Evolutionary conservation across 2,329 filamentous ascomycete genomes (phyloP).

Genomic region (Ambrosiella xylebori): DNA sequence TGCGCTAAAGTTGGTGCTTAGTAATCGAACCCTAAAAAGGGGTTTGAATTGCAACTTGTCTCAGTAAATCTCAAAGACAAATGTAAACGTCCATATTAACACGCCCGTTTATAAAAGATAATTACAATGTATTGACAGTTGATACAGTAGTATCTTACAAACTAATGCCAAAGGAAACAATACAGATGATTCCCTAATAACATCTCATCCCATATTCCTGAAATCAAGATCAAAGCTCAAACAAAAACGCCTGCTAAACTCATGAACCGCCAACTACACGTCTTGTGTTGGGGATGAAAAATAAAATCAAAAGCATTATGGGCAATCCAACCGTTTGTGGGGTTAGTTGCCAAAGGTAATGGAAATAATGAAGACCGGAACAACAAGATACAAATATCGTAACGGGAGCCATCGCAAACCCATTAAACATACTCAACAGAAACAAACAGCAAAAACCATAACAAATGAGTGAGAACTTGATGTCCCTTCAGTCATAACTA

Average conservation of each 20-base stretch:
- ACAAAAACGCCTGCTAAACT: neutral
- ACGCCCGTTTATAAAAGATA: neutral
- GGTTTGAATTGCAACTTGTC: neutral
- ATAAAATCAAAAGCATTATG: neutral
- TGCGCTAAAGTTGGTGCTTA: conserved; percentile 1
- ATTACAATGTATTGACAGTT: neutral
- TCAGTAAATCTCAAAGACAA: neutral
- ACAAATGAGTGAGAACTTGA: neutral
- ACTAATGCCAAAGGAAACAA: neutral
- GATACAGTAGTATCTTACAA: neutral
- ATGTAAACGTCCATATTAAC: neutral
- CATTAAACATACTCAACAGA: neutral
- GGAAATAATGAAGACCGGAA: too few species aligned
- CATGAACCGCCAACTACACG: neutral
- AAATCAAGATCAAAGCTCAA: neutral
- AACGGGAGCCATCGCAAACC: too few species aligned
- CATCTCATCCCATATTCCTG: neutral
- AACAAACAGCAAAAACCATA: neutral
- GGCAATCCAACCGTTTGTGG: too few species aligned
- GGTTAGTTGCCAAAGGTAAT: too few species aligned
- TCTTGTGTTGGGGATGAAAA: neutral
- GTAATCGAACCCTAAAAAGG: conserved; percentile 5
- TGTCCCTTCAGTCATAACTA: neutral
- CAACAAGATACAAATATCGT: too few species aligned
- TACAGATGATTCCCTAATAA: neutral